Conservation (phyloP, 2,329 filamentous ascomycete species). For the Aureobasidium uvarum region DNA sequence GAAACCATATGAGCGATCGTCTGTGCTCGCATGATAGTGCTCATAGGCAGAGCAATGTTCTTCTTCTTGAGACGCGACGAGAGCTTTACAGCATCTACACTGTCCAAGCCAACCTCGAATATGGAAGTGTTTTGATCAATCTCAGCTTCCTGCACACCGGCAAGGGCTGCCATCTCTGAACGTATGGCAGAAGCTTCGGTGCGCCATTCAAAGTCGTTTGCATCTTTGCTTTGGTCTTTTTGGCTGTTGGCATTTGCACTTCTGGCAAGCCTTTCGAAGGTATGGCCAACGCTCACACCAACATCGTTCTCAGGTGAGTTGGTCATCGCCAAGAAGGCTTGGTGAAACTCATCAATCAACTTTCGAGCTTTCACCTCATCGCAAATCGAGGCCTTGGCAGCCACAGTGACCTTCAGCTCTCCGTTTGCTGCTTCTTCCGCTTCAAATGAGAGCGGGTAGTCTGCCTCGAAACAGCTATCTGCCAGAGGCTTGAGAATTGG, state of each 20-base stretch:
- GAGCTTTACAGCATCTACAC: slow-evolving; percentile 85
- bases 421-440: slow-evolving; percentile 55
- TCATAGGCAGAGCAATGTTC: slow-evolving; percentile 64
- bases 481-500: slow-evolving; percentile 19
- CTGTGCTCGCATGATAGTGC: slow-evolving; percentile 70
- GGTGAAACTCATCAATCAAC: slow-evolving; percentile 48
- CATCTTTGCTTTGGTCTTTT: slow-evolving; percentile 31
- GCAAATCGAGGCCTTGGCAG: slow-evolving; percentile 53
- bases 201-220: slow-evolving; percentile 58
- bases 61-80: slow-evolving; percentile 66
- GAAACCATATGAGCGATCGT: slow-evolving; percentile 63
- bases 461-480: slow-evolving; percentile 44
- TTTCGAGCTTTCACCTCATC: slow-evolving; percentile 38
- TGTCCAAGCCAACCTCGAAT: slow-evolving; percentile 82
- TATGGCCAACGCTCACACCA: slow-evolving; percentile 30
- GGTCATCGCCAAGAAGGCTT: slow-evolving; percentile 41
- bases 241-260: slow-evolving; percentile 23
- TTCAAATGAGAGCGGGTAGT: slow-evolving; percentile 79
- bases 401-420: slow-evolving; percentile 57
- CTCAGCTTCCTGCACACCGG: slow-evolving; percentile 51
- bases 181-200: slow-evolving; percentile 54
- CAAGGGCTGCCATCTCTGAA: slow-evolving; percentile 62
- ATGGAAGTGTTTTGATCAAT: slow-evolving; percentile 64
- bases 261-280: slow-evolving; percentile 24
- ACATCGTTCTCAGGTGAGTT: slow-evolving; percentile 36